Evolutionary conservation across 1,284 basidiomycete genomes (phyloP).

Genomic region (Microbotryum saponariae): DNA sequence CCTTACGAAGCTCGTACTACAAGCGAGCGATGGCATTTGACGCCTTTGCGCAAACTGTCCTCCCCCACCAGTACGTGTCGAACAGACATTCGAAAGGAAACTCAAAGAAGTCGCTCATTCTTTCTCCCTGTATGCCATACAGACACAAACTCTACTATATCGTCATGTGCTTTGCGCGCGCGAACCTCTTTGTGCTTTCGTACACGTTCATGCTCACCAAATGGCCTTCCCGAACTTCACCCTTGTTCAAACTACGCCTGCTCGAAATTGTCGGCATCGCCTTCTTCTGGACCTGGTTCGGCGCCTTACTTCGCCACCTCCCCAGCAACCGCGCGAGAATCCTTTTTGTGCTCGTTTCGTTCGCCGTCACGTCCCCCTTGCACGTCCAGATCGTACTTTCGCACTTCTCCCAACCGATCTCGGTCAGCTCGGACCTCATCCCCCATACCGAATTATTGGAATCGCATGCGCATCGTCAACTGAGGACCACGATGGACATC

Average conservation of each 20-base stretch:
- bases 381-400: constrained; percentile 94
- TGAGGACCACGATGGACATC: constrained; percentile 94
- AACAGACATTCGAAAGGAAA: neutral
- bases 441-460: constrained; percentile 72
- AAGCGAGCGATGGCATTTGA: constrained; percentile 79
- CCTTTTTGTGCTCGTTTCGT: constrained; percentile 66
- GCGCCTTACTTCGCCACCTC: constrained; percentile 52
- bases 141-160: constrained; percentile 85
- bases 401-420: constrained; percentile 81
- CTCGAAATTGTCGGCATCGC: constrained; percentile 60
- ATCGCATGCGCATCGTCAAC: constrained; percentile 84
- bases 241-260: constrained; percentile 36
- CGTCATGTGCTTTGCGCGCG: constrained; percentile 82
- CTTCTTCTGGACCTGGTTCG: constrained; percentile 77
- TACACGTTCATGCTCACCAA: constrained; percentile 65
- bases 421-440: neutral
- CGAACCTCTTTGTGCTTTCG: constrained; percentile 89
- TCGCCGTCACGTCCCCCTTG: constrained; percentile 70
- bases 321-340: constrained; percentile 60
- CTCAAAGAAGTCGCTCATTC: neutral
- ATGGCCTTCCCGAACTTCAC: constrained; percentile 41
- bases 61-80: constrained; percentile 56
- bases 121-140: neutral
- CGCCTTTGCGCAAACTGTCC: constrained; percentile 56
- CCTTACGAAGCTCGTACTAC: constrained; percentile 91